Percentiles rank a stretch among this genome's conserved stretches.
These are phyloP conservation scores for Diplodia corticola DNA, from an alignment of 2,329 filamentous ascomycete genomes.

Conservation along the genomic window DNA sequence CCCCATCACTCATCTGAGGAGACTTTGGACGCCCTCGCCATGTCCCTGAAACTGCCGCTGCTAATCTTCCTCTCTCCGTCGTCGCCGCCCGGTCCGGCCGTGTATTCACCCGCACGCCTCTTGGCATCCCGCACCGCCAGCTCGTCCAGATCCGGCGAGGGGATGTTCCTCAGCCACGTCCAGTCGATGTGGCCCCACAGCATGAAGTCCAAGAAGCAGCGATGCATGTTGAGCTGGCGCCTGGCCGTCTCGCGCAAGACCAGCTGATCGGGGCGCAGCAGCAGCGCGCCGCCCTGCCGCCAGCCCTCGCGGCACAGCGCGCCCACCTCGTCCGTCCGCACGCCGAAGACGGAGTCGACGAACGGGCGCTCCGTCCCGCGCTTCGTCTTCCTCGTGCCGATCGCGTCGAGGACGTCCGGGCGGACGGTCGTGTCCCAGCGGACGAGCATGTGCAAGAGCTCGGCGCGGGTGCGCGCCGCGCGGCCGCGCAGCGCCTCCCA, in stretches of 20 bases:
- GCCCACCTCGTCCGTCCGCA: constrained; percentile 2
- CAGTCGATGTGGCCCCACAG: constrained; percentile 19
- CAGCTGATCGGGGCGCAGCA: constrained; percentile 25
- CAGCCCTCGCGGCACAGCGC: constrained; percentile 16
- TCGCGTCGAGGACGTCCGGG: background rate
- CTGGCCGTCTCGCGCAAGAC: constrained; percentile 22
- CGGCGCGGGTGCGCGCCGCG: constrained; percentile 50
- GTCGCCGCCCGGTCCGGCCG: background rate
- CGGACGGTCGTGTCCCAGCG: constrained; percentile 54
- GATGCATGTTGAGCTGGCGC: constrained; percentile 10
- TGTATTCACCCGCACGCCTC: background rate
- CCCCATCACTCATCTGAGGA: background rate
- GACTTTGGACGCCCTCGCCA: background rate
- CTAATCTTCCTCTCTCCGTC: background rate
- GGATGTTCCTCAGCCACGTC: background rate
- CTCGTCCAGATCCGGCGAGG: background rate
- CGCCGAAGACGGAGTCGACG: background rate
- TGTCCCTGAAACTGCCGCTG: background rate
- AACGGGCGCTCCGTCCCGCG: background rate
- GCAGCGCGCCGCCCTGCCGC: background rate
- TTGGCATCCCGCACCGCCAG: background rate
- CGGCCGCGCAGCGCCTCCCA: constrained; percentile 62
- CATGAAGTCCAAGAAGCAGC: constrained; percentile 19
- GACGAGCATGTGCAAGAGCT: constrained; percentile 59
- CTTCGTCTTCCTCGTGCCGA: background rate